Evolutionary conservation across 208 protist species (phyloP), one percentile per base, ranked within the genome.

Genomic region (Leishmania arabica): DNA sequence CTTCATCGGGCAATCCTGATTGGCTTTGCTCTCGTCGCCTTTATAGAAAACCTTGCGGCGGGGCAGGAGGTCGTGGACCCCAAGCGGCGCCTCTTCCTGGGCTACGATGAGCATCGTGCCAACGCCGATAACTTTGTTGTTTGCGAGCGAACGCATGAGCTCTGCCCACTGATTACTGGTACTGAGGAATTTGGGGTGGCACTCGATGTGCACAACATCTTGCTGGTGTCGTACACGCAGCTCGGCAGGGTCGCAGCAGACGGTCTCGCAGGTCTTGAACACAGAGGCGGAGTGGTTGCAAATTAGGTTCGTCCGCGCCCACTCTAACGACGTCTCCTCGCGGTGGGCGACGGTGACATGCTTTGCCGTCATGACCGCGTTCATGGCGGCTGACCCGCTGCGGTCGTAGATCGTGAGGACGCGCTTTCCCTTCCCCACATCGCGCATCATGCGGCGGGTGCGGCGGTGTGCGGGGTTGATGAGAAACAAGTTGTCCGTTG

Each of bases 331-430:
- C 34, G 64, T 58, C 62, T 70, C 85, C 60, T 95, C 90, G 58
- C 79, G 64, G 74, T 94, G 87, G 11, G 89, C 86, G 19, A 95
- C 84, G 3, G 90, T 86, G n/a, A 98, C 93, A 73, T 88, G 80
- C 75, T 91, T 92, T 13, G 92, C 95, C 8, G 91, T 91, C 86
- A 96, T 93, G 27, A 94, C 81, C 17, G 93, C 95, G 75, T 94
- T 93, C 58, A 98, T 83, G 42, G 95, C 58, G 13, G 91, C 91
- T 17, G 87, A 77, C 7, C 89, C 95, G 72, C 91, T 86, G 49
- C 92, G 91, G 75, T 98, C 95, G 81, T 95, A 89, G 21, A 98
- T 76, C 49, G 91, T 95, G 40, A 96, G 82, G 37, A 96, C 92
- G 21, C 89, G 89, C 75, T 93, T 96, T 37, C 91, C 89, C 27